Evolutionary conservation across 2,329 filamentous ascomycete species (phyloP).

Genomic region (Fusarium sp.): DNA sequence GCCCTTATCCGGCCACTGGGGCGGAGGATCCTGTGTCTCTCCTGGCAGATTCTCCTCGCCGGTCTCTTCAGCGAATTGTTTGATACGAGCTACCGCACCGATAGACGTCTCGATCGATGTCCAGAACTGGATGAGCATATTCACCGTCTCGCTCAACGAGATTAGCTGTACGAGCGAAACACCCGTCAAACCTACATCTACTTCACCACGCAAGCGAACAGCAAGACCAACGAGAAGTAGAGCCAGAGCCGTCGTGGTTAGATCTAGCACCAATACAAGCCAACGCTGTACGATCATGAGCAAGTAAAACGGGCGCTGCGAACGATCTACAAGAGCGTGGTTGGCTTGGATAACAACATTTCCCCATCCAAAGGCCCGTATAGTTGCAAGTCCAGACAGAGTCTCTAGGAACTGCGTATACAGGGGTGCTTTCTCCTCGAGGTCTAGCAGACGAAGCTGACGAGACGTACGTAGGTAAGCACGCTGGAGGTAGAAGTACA

Average conservation of each 20-base stretch:
- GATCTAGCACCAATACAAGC: conserved; percentile 66
- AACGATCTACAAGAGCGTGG: conserved; percentile 63
- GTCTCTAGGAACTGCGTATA: conserved; percentile 63
- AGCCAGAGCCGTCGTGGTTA: conserved; percentile 64
- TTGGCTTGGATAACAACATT: conserved; percentile 59
- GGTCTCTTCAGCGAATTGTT: conserved; percentile 51
- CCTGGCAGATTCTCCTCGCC: conserved; percentile 46
- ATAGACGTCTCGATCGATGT: conserved; percentile 57
- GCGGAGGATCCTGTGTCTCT: conserved; percentile 41
- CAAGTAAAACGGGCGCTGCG: conserved; percentile 71
- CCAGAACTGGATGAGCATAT: conserved; percentile 56
- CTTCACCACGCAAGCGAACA: conserved; percentile 51
- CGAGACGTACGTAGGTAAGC: conserved; percentile 61
- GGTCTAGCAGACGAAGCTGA: conserved; percentile 59
- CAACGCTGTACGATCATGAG: conserved; percentile 71
- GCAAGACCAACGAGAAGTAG: conserved; percentile 64
- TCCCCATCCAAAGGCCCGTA: conserved; percentile 69
- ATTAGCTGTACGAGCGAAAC: conserved; percentile 53
- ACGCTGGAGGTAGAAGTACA: conserved; percentile 61
- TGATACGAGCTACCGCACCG: conserved; percentile 55
- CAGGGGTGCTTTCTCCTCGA: conserved; percentile 59
- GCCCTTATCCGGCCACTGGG: conserved; percentile 52
- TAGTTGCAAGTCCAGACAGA: conserved; percentile 62
- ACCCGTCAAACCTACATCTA: conserved; percentile 53
- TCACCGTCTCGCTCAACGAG: conserved; percentile 54